Evolutionary conservation across 441 rosid species (phyloP).

Genomic region (Arabidopsis lyrata): DNA sequence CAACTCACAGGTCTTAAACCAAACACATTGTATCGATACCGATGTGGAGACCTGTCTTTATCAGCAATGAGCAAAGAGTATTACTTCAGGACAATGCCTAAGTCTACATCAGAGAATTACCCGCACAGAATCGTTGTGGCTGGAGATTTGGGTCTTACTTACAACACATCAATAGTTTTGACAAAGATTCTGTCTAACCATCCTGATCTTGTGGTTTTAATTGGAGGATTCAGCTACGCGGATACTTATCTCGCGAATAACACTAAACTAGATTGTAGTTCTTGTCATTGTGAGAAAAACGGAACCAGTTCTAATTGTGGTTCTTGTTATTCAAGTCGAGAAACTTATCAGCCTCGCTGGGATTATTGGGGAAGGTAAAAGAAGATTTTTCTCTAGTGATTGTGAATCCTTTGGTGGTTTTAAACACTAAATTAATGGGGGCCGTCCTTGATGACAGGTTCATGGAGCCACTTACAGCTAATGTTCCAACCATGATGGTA

Average conservation of each 20-base stretch:
- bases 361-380: constrained; percentile 91
- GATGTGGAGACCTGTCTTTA: constrained; percentile 78
- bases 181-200: constrained; percentile 59
- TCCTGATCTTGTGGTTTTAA: constrained; percentile 76
- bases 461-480: constrained; percentile 71
- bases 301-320: constrained; percentile 24
- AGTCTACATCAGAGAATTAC: constrained; percentile 56
- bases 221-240: constrained; percentile 82
- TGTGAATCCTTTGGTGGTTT: constrained; percentile 27
- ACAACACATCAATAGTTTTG: constrained; percentile 68
- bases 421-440: not conserved
- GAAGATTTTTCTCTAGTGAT: constrained; percentile 5
- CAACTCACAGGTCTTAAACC: constrained; percentile 65
- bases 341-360: constrained; percentile 94
- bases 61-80: constrained; percentile 63
- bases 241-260: constrained; percentile 77
- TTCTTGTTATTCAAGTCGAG: constrained; percentile 36
- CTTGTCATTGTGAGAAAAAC: constrained; percentile 43
- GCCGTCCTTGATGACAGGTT: constrained; percentile 50
- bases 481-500: constrained; percentile 70
- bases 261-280: constrained; percentile 63
- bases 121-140: constrained; percentile 67
- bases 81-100: constrained; percentile 79
- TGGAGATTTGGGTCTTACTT: constrained; percentile 85
- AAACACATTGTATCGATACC: constrained; percentile 61